Evolutionary conservation across 495 filamentous ascomycete species (phyloP).

Genomic region (Bacidia gigantensis): DNA sequence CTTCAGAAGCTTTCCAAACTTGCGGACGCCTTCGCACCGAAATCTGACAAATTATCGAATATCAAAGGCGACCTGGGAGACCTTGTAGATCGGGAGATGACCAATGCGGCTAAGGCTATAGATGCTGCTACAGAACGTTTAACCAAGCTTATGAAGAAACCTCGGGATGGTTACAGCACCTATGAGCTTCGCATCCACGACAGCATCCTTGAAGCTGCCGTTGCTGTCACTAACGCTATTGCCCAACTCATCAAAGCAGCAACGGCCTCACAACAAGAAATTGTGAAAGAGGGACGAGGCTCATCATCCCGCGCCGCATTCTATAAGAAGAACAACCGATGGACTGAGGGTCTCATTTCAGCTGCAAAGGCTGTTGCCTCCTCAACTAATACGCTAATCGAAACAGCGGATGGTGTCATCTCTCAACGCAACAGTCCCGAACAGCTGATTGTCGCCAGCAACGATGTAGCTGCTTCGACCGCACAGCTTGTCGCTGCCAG

Average conservation of each 20-base stretch:
- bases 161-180: conserved; percentile 84
- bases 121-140: conserved; percentile 80
- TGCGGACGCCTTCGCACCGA: conserved; percentile 78
- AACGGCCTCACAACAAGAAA: conserved; percentile 87
- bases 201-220: conserved; percentile 81
- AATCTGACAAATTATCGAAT: conserved; percentile 62
- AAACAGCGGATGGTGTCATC: conserved; percentile 93
- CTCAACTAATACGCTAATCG: conserved; percentile 89
- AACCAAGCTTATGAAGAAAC: conserved; percentile 84
- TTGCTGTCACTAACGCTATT: conserved; percentile 93
- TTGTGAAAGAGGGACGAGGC: conserved; percentile 88
- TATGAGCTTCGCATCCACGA: conserved; percentile 94
- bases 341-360: conserved; percentile 95
- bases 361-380: conserved; percentile 89
- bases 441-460: conserved; percentile 93
- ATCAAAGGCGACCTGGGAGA: conserved; percentile 77
- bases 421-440: conserved; percentile 82
- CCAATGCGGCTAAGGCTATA: conserved; percentile 89
- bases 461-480: conserved; percentile 89
- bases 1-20: conserved; percentile 84
- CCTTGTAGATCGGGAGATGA: conserved; percentile 81
- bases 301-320: conserved; percentile 83
- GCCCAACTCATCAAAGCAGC: conserved; percentile 93
- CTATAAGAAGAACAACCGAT: conserved; percentile 98
- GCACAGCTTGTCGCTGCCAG: conserved; percentile 92